A percentile compares a stretch with the other conserved stretches of the same genome.
Conservation (phyloP, 2,329 filamentous ascomycete genomes). For the Colletotrichum tofieldiae region DNA sequence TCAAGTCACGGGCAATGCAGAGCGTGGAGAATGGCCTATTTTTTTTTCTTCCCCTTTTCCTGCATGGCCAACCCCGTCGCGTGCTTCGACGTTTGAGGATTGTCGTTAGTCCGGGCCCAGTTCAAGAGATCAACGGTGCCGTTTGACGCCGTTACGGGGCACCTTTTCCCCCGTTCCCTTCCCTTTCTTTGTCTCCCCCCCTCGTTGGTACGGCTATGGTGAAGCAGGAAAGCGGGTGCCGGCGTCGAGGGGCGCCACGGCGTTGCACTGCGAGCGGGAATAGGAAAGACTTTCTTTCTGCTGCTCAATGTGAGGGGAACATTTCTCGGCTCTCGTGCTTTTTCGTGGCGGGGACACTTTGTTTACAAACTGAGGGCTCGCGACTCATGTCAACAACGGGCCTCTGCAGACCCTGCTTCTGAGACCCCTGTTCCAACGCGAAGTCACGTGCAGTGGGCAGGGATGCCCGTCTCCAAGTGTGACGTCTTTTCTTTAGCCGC, state of each 20-base stretch:
- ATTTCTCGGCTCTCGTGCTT: not conserved
- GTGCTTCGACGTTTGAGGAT: conserved; percentile 20
- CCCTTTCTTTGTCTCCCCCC: conserved; percentile 18
- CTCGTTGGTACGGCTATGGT: conserved; percentile 22
- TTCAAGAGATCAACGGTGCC: conserved; percentile 16
- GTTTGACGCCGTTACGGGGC: conserved; percentile 27
- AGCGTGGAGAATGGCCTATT: not conserved
- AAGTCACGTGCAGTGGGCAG: conserved; percentile 30
- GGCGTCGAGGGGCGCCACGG: conserved; percentile 11
- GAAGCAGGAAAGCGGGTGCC: conserved; percentile 24
- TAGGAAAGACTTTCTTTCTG: not conserved
- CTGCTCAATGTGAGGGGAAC: conserved; percentile 13
- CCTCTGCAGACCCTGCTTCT: conserved; percentile 30
- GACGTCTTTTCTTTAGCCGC: conserved; percentile 38
- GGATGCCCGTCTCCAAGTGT: conserved; percentile 16
- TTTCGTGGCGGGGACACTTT: conserved; percentile 22
- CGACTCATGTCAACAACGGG: conserved; percentile 43
- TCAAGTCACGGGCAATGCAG: conserved; percentile 4
- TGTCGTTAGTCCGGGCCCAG: not conserved
- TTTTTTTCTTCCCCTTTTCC: not conserved
- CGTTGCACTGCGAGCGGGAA: conserved; percentile 34
- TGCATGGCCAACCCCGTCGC: not conserved
- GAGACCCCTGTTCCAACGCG: conserved; percentile 30
- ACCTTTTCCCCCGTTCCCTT: not conserved
- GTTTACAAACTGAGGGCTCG: conserved; percentile 40